Evolutionary conservation across 805 yeast species (phyloP).

Genomic region (Zygosaccharomyces siamensis): DNA sequence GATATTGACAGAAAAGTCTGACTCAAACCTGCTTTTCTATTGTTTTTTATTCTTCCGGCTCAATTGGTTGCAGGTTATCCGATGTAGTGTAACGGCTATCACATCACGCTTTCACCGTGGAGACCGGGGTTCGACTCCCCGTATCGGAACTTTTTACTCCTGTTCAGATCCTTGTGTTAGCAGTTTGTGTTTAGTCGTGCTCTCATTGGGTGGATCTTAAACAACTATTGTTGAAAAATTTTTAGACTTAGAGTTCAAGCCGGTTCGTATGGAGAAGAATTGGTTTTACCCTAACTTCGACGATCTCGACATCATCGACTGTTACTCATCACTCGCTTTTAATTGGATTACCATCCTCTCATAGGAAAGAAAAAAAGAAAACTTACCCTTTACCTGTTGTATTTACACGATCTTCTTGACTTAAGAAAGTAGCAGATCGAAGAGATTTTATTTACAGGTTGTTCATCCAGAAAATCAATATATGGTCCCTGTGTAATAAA

Average conservation of each 20-base stretch:
- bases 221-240: neutral
- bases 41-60: too few relatives aligned
- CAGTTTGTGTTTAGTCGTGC: too few relatives aligned
- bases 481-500: neutral
- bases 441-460: neutral
- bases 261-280: too few relatives aligned
- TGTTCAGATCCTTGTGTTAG: too few relatives aligned
- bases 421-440: neutral
- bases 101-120: slow-evolving; percentile 35
- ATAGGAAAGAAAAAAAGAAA: too few relatives aligned
- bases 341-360: neutral
- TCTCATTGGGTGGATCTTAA: neutral
- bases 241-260: neutral
- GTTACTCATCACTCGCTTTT: neutral
- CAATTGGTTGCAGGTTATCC: neutral
- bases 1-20: too few relatives aligned
- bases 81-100: slow-evolving; percentile 37
- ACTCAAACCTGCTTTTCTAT: too few relatives aligned
- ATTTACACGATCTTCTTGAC: neutral
- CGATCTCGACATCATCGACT: neutral
- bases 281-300: neutral
- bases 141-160: slow-evolving; percentile 26
- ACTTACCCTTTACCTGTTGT: too few relatives aligned
- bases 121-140: slow-evolving; percentile 38
- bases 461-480: neutral